Conservation (phyloP, 176 grass and related monocot genomes). For the Calamus simplicifolius region DNA sequence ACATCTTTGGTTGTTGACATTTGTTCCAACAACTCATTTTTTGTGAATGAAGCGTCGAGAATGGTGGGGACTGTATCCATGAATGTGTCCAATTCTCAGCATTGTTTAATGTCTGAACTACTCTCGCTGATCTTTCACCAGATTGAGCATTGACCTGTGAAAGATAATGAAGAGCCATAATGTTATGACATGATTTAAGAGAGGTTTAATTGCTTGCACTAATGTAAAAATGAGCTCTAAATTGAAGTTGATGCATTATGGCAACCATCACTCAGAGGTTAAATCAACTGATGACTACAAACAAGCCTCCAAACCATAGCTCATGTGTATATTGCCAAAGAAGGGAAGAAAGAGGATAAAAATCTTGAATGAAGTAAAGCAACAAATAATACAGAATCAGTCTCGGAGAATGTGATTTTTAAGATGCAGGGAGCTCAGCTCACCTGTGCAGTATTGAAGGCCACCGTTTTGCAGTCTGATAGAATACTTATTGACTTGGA, state of each 20-base stretch:
- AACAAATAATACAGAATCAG: no score
- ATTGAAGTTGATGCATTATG: no score
- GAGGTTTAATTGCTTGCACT: no score
- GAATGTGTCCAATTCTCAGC: slow-evolving; percentile 48
- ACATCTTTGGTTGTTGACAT: slow-evolving; percentile 66
- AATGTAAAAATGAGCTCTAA: no score
- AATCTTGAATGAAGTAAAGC: no score
- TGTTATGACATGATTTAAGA: neutral
- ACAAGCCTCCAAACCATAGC: no score
- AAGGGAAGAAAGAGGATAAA: no score
- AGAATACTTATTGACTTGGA: slow-evolving; percentile 74
- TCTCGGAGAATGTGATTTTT: neutral
- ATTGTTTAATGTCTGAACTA: slow-evolving; percentile 34
- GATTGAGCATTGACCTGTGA: slow-evolving; percentile 55
- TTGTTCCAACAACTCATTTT: slow-evolving; percentile 64
- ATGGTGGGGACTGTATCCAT: slow-evolving; percentile 39
- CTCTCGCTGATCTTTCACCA: slow-evolving; percentile 39
- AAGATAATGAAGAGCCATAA: slow-evolving; percentile 2
- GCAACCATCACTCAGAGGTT: no score
- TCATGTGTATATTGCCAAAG: neutral
- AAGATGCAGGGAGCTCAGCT: slow-evolving; percentile 4
- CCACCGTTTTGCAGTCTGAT: slow-evolving; percentile 40
- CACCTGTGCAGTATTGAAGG: slow-evolving; percentile 77
- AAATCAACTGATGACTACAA: no score
- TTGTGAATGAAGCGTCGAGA: slow-evolving; percentile 14